Evolutionary conservation across 345 rosid genomes (phyloP), one percentile per base, ranked within the genome.

Genomic region (Trapa incisa): DNA sequence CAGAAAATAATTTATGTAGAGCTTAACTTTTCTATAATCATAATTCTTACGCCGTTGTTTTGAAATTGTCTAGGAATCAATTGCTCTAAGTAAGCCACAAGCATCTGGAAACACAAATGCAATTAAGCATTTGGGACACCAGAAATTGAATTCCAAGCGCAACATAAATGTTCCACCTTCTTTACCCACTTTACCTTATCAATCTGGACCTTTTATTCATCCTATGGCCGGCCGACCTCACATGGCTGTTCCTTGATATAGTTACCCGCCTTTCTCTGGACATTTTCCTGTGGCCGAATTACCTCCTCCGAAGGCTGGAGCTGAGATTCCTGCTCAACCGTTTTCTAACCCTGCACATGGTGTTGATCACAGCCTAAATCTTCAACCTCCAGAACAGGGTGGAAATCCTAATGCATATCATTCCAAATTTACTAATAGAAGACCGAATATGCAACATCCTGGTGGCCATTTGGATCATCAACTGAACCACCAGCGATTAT

Each of bases 401-500:
- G 50, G 83, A 68, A 96, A 89, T 65, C 83, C 85, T 73, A 79
- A 80, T 80, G 69, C 78, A 54, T 71, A 68, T 73, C 74, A 47
- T 68, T 74, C 68, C 67, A 79, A 80, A 69, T 70, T 82, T 71
- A 48, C 80, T 17, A 83, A 67, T 61, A 75, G 82, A 79, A 81
- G 95, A 71, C 78, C 88, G 47, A 79, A 54, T 70, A 70, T 72
- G 57, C 87, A 75, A 75, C 91, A 79, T 43, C 72, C 86, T 37
- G 73, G 78, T 69, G 77, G 73, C 52, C 85, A 74, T 70, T 58
- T 79, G 61, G 83, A 75, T 75, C 81, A 68, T 60, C 75, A 72
- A 58, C 91, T 95, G 99, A 82, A 77, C 77, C 86, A 73, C 76
- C 99, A 78, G 69, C 85, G 81, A 69, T 64, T 83, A 13, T 84